These are phyloP conservation scores for Tricladium varicosporioides DNA, from an alignment of 2,329 filamentous ascomycete species.

Conservation along the genomic window DNA sequence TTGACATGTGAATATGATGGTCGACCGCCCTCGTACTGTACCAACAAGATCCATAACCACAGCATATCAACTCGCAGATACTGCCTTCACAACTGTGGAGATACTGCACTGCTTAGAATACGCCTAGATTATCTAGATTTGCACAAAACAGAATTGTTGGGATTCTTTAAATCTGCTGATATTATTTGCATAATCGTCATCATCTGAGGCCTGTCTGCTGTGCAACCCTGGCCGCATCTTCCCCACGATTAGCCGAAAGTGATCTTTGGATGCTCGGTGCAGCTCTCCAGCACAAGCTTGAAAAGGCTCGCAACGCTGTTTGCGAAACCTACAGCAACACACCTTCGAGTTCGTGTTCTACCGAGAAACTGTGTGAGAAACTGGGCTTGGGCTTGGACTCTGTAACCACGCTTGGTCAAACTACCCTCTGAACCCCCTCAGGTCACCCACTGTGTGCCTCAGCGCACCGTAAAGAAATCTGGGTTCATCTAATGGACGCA, in stretches of 20 bases:
- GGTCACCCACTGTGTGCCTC: neutral
- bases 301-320: slow-evolving; percentile 5
- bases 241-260: neutral
- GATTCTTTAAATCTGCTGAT: neutral
- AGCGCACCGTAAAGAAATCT: neutral
- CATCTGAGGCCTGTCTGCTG: neutral
- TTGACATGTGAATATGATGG: neutral
- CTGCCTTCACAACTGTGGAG: neutral
- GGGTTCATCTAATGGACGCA: neutral
- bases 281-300: slow-evolving; percentile 3
- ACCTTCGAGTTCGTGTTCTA: neutral
- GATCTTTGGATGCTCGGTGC: neutral
- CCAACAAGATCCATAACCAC: neutral
- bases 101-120: neutral
- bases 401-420: neutral
- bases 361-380: neutral
- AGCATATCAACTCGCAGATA: neutral
- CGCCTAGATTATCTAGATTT: neutral
- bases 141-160: neutral
- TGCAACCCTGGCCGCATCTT: neutral
- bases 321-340: neutral
- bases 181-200: neutral
- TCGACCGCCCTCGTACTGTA: neutral
- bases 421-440: neutral
- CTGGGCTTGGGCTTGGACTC: neutral